These are phyloP conservation scores for Fimicolochytrium jonesii DNA, from an alignment of 192 early-diverging fungal species.

Conservation along the genomic window DNA sequence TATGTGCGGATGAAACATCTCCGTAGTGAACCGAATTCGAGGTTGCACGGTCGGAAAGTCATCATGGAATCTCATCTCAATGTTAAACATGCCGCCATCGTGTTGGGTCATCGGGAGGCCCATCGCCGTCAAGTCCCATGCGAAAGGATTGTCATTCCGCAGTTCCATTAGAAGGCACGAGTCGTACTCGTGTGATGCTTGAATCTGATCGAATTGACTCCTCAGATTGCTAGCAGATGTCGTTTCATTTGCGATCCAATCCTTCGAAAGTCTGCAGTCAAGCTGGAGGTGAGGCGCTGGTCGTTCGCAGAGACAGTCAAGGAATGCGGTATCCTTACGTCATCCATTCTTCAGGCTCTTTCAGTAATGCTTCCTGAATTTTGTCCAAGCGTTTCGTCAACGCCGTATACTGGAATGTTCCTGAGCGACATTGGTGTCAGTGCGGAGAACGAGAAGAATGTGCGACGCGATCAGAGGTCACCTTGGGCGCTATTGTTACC, in stretches of 20 bases:
- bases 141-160: constrained; percentile 52
- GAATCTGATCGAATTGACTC: constrained; percentile 53
- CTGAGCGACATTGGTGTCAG: no score
- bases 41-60: constrained; percentile 52
- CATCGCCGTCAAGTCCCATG: constrained; percentile 44
- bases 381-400: constrained; percentile 37
- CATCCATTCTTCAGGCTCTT: constrained; percentile 51
- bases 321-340: constrained; percentile 18
- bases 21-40: constrained; percentile 47
- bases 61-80: constrained; percentile 53
- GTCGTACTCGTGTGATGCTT: constrained; percentile 43
- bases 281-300: no score
- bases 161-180: constrained; percentile 44
- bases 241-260: constrained; percentile 47
- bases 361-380: constrained; percentile 38
- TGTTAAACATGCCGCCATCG: constrained; percentile 57
- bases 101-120: constrained; percentile 28
- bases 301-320: no score
- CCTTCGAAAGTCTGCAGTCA: constrained; percentile 21
- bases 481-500: constrained; percentile 55
- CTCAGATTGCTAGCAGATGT: constrained; percentile 50
- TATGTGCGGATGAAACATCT: constrained; percentile 62
- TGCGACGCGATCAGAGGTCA: no score
- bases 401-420: constrained; percentile 27
- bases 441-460: no score